Percentiles rank a stretch among this genome's conserved stretches.
phyloP scores from a whole-genome alignment of 2,329 filamentous ascomycete species.

The Neonectria faginata region DNA sequence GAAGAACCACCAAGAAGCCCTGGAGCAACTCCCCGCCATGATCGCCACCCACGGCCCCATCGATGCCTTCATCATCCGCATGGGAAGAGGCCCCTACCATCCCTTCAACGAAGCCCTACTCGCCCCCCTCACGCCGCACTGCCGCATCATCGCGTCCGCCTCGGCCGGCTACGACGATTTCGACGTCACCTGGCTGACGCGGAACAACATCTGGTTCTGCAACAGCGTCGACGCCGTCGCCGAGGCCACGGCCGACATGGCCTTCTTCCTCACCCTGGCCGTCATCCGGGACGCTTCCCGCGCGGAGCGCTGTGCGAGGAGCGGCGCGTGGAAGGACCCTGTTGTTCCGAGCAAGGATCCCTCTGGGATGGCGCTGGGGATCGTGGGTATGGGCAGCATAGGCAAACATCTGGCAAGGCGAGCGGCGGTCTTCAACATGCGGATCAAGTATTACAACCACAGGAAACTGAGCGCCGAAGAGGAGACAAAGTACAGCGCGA shows the following conservation, averaged over 20 bases:
- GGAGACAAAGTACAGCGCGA: conserved; percentile 51
- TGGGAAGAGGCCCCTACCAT: conserved; percentile 61
- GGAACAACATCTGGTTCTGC: conserved; percentile 62
- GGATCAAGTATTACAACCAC: conserved; percentile 58
- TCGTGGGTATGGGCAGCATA: conserved; percentile 62
- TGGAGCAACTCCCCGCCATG: conserved; percentile 51
- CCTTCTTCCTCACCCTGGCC: conserved; percentile 50
- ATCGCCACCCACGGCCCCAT: conserved; percentile 54
- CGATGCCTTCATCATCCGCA: conserved; percentile 61
- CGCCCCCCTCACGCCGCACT: conserved; percentile 53
- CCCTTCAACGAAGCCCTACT: conserved; percentile 62
- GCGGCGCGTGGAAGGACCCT: conserved; percentile 53
- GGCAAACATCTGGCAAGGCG: conserved; percentile 57
- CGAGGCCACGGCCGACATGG: conserved; percentile 64
- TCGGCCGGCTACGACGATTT: conserved; percentile 63
- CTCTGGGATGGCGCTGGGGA: conserved; percentile 57
- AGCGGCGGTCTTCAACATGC: conserved; percentile 57
- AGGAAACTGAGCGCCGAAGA: conserved; percentile 48
- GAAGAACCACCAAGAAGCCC: conserved; percentile 51
- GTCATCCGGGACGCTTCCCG: conserved; percentile 58
- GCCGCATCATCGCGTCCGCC: conserved; percentile 59
- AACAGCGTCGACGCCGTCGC: conserved; percentile 65
- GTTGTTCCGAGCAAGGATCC: conserved; percentile 56
- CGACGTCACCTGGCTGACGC: conserved; percentile 57
- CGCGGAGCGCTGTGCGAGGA: conserved; percentile 52